A percentile compares a stretch with the other conserved stretches of the same genome.
Conservation (phyloP, 73 alveolate genomes). For the Paramecium sonneborni region DNA sequence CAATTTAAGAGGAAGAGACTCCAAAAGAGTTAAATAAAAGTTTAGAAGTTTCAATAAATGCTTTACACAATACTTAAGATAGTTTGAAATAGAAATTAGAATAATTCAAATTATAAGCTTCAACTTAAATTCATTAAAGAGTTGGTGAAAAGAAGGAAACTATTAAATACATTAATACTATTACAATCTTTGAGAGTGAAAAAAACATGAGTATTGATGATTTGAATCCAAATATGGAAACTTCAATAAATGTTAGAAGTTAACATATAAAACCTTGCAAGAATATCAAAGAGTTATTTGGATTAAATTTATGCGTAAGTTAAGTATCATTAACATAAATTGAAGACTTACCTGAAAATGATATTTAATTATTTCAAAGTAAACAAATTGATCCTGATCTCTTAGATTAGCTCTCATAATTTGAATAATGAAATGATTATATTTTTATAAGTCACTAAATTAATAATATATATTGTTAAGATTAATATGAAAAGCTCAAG, state of each 20-base stretch:
- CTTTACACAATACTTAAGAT: neutral
- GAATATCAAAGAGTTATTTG: constrained; percentile 5
- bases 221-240: neutral
- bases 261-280: neutral
- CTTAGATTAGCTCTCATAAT: neutral
- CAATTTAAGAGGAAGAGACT: neutral
- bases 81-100: neutral
- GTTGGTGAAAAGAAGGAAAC: neutral
- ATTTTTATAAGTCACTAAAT: neutral
- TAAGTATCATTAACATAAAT: neutral
- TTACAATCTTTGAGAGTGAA: neutral
- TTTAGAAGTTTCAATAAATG: neutral
- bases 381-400: constrained; percentile 28
- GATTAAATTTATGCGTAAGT: constrained; percentile 38
- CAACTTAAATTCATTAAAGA: neutral
- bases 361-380: no score
- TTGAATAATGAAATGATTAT: neutral
- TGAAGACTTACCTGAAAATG: neutral
- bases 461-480: neutral
- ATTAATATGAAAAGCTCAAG: neutral
- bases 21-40: neutral
- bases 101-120: neutral
- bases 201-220: neutral
- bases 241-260: neutral
- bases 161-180: neutral